phyloP scores from a whole-genome alignment of 495 filamentous ascomycete species.

The Aspergillus coremiiformis region DNA sequence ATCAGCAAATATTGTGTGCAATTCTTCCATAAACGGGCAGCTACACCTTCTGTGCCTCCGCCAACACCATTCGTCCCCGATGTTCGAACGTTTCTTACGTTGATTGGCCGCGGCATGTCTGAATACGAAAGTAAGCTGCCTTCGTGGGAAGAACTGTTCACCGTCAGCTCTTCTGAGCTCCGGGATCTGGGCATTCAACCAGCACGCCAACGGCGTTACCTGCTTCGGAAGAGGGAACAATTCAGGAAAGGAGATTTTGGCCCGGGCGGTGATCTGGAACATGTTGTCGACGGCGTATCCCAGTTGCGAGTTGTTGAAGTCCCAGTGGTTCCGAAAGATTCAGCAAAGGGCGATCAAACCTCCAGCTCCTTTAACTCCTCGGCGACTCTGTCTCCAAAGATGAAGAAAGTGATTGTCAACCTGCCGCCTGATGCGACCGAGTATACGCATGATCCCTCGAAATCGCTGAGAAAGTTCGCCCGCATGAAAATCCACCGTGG shows the following conservation, averaged over 20 bases:
- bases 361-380: constrained; percentile 15
- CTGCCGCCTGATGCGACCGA: constrained; percentile 47
- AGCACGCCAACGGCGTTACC: constrained; percentile 70
- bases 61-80: constrained; percentile 85
- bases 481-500: constrained; percentile 60
- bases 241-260: constrained; percentile 71
- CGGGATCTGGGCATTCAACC: constrained; percentile 80
- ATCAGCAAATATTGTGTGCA: constrained; percentile 29
- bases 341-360: background rate
- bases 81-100: constrained; percentile 77
- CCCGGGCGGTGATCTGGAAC: constrained; percentile 65
- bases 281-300: constrained; percentile 66
- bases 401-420: constrained; percentile 63
- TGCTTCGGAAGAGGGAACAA: constrained; percentile 76
- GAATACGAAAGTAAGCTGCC: constrained; percentile 74
- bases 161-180: constrained; percentile 65
- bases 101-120: constrained; percentile 81
- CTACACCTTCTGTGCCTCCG: constrained; percentile 45
- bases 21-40: constrained; percentile 23
- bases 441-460: constrained; percentile 30
- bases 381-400: constrained; percentile 45
- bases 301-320: constrained; percentile 62
- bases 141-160: constrained; percentile 84
- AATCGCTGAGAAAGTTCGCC: constrained; percentile 43
- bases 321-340: constrained; percentile 19